A percentile compares a stretch with the other conserved stretches of the same genome.
phyloP scores from a whole-genome alignment of 176 grass and related monocot species.

The Oryza meyeriana region DNA sequence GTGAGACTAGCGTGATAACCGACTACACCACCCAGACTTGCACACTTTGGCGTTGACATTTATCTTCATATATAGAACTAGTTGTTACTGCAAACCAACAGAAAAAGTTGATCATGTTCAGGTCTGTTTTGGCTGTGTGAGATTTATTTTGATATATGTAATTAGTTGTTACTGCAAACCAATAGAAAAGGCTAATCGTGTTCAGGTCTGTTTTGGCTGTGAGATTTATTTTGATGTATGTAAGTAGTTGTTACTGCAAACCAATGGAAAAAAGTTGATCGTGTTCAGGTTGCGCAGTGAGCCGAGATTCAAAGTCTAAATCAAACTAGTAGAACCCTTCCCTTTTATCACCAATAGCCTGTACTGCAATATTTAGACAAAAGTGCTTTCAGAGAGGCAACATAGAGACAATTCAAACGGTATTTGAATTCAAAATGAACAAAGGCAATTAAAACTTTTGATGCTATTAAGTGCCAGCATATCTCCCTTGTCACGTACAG shows the following conservation, averaged over 20 bases:
- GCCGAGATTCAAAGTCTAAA: background rate
- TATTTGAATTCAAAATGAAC: background rate
- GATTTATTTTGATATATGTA: too few relatives aligned
- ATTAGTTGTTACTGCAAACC: too few relatives aligned
- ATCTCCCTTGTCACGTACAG: conserved; percentile 14
- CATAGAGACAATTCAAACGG: background rate
- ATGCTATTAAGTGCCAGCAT: background rate
- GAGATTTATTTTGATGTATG: too few relatives aligned
- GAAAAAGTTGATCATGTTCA: background rate
- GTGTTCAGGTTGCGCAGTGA: background rate
- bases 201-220: too few relatives aligned
- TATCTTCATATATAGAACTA: too few relatives aligned
- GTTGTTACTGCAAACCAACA: too few relatives aligned
- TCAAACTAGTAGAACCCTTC: background rate
- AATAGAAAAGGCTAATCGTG: too few relatives aligned
- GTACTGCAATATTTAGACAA: background rate
- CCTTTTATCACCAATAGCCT: background rate
- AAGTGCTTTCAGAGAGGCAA: background rate
- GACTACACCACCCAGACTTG: conserved; percentile 62
- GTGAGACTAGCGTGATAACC: conserved; percentile 96
- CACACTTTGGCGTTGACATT: rapidly evolving
- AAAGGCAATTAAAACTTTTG: background rate
- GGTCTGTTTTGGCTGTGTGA: background rate
- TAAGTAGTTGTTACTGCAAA: too few relatives aligned
- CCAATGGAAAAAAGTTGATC: too few relatives aligned